Evolutionary conservation across 345 rosid species (phyloP).

Genomic region (Ailanthus altissimus): DNA sequence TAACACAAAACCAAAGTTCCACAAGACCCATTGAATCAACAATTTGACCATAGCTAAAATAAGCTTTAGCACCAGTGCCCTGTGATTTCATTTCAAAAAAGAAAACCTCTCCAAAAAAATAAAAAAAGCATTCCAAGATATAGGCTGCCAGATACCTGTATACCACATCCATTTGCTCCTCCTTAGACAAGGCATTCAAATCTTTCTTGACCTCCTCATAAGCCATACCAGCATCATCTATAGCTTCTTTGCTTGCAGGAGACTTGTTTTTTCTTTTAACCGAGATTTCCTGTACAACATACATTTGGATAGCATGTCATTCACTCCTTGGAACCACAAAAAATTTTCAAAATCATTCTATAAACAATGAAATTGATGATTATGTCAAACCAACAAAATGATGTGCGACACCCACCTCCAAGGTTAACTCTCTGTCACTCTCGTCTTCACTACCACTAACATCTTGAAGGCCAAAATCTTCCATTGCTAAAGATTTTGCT

Average conservation of each 20-base stretch:
- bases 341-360: background rate
- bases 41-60: background rate
- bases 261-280: constrained; percentile 39
- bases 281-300: constrained; percentile 54
- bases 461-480: constrained; percentile 79
- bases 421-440: constrained; percentile 57
- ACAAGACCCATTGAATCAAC: background rate
- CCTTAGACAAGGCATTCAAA: constrained; percentile 68
- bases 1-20: background rate
- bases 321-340: background rate
- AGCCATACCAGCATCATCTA: constrained; percentile 33
- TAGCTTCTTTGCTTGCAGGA: constrained; percentile 27
- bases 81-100: background rate
- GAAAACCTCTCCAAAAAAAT: background rate
- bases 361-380: background rate
- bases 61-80: background rate
- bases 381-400: constrained; percentile 20
- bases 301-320: background rate
- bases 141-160: constrained; percentile 46
- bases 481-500: constrained; percentile 46
- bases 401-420: constrained; percentile 55
- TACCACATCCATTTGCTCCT: constrained; percentile 89
- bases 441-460: constrained; percentile 49
- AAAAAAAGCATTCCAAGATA: background rate
- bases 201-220: constrained; percentile 69